Evolutionary conservation across 495 filamentous ascomycete species (phyloP).

Genomic region (Hyaloscypha finlandica): DNA sequence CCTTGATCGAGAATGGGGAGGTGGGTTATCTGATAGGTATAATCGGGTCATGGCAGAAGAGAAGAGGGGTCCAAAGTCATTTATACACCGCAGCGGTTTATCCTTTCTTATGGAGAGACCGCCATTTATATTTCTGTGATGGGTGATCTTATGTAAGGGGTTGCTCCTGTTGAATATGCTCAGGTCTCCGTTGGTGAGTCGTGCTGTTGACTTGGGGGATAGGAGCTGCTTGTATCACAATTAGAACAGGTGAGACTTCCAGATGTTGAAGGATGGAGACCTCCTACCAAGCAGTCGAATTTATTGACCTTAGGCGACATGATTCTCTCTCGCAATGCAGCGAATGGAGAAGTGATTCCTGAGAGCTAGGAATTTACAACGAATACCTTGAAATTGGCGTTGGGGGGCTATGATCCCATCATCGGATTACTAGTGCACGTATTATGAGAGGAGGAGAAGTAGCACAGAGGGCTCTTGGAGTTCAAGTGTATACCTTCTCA

Average conservation of each 20-base stretch:
- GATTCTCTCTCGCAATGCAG: constrained; percentile 9
- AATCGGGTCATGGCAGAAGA: constrained; percentile 11
- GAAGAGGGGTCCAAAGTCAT: constrained; percentile 19
- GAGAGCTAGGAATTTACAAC: constrained; percentile 15
- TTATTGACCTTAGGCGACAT: constrained; percentile 8
- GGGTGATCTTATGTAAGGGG: constrained; percentile 19
- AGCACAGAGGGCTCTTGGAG: background rate
- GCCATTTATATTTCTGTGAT: constrained; percentile 23
- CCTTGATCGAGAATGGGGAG: background rate
- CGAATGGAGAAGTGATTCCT: constrained; percentile 14
- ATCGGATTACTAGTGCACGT: constrained; percentile 9
- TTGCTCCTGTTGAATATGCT: constrained; percentile 22
- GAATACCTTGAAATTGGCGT: constrained; percentile 17
- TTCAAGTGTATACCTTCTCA: background rate
- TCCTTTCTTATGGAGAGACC: constrained; percentile 27
- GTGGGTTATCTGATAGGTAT: constrained; percentile 1
- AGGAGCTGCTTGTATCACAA: background rate
- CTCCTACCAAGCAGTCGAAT: constrained; percentile 16
- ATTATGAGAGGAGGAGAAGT: background rate
- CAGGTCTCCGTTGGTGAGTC: constrained; percentile 23
- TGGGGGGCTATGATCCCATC: constrained; percentile 19
- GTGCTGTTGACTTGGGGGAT: background rate
- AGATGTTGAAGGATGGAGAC: constrained; percentile 22
- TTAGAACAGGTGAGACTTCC: constrained; percentile 24
- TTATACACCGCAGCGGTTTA: constrained; percentile 19